Evolutionary conservation across 2,329 filamentous ascomycete species (phyloP).

Genomic region (Nigrospora osmanthi): DNA sequence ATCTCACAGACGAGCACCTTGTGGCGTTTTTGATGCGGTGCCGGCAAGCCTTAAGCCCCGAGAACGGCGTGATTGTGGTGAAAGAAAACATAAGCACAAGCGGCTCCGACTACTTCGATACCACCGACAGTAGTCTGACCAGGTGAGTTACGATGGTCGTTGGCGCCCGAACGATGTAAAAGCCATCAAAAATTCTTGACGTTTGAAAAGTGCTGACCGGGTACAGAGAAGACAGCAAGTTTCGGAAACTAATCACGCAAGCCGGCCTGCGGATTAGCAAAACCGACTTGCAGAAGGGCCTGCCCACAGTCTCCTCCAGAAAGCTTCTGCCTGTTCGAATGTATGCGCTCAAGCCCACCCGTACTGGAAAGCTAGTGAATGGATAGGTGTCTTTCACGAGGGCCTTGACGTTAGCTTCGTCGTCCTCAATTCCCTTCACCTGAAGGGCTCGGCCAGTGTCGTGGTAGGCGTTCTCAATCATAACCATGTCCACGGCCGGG

Average conservation of each 20-base stretch:
- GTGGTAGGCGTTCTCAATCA: not conserved
- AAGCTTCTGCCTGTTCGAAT: constrained; percentile 65
- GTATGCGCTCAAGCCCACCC: constrained; percentile 71
- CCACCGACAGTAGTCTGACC: constrained; percentile 69
- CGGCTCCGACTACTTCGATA: constrained; percentile 63
- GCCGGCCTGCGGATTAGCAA: constrained; percentile 62
- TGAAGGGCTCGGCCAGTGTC: not conserved
- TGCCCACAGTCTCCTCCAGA: constrained; percentile 21
- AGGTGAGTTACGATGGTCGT: constrained; percentile 29
- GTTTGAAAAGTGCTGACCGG: not conserved
- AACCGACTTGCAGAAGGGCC: constrained; percentile 59
- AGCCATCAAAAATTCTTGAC: not conserved
- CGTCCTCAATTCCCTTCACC: not conserved
- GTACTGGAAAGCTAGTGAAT: too few species aligned
- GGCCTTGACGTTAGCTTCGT: not conserved
- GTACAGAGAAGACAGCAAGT: constrained; percentile 51
- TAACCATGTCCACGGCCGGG: not conserved
- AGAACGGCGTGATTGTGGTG: constrained; percentile 53
- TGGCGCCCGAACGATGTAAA: too few species aligned
- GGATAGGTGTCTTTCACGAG: too few species aligned
- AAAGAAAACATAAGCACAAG: constrained; percentile 70
- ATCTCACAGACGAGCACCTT: constrained; percentile 70
- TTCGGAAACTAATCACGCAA: constrained; percentile 58
- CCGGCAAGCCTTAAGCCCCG: constrained; percentile 28
- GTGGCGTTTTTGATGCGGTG: constrained; percentile 59